Evolutionary conservation across 495 filamentous ascomycete genomes (phyloP).

Genomic region (Usnea hakonensis): DNA sequence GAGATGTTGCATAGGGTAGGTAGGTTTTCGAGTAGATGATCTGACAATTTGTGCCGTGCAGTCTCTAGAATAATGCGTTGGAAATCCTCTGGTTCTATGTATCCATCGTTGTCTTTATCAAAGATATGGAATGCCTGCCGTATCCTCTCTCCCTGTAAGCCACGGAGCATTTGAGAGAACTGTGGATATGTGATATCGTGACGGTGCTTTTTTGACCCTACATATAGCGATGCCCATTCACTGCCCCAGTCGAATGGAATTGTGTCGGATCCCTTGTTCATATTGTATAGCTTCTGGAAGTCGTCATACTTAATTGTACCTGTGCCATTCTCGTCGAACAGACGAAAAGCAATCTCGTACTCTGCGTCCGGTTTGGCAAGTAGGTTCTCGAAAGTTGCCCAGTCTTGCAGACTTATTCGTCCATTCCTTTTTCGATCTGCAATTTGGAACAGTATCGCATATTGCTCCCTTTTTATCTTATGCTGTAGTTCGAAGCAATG

Average conservation of each 20-base stretch:
- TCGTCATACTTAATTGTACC: slow-evolving; percentile 82
- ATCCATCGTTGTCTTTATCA: slow-evolving; percentile 93
- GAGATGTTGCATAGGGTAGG: slow-evolving; percentile 94
- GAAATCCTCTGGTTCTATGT: slow-evolving; percentile 92
- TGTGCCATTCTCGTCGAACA: slow-evolving; percentile 79
- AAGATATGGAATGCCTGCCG: slow-evolving; percentile 88
- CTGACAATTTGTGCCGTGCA: slow-evolving; percentile 91
- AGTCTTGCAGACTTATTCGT: slow-evolving; percentile 72
- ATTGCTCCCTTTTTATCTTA: slow-evolving; percentile 94
- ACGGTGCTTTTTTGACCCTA: slow-evolving; percentile 71
- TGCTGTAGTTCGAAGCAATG: slow-evolving; percentile 48
- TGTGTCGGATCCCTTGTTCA: slow-evolving; percentile 68
- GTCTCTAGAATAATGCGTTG: slow-evolving; percentile 92
- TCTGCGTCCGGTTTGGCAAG: slow-evolving; percentile 92
- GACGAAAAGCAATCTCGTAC: slow-evolving; percentile 95
- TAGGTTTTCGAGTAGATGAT: slow-evolving; percentile 89
- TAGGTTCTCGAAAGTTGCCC: slow-evolving; percentile 87
- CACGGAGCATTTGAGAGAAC: slow-evolving; percentile 96
- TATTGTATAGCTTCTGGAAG: slow-evolving; percentile 69
- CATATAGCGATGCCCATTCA: slow-evolving; percentile 94
- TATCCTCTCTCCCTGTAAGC: slow-evolving; percentile 89
- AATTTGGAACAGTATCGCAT: slow-evolving; percentile 81
- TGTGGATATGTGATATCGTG: slow-evolving; percentile 93
- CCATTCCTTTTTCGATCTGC: slow-evolving; percentile 71
- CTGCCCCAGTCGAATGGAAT: slow-evolving; percentile 96